phyloP scores from a whole-genome alignment of 2,329 filamentous ascomycete genomes.

The Pseudopyricularia javanii region DNA sequence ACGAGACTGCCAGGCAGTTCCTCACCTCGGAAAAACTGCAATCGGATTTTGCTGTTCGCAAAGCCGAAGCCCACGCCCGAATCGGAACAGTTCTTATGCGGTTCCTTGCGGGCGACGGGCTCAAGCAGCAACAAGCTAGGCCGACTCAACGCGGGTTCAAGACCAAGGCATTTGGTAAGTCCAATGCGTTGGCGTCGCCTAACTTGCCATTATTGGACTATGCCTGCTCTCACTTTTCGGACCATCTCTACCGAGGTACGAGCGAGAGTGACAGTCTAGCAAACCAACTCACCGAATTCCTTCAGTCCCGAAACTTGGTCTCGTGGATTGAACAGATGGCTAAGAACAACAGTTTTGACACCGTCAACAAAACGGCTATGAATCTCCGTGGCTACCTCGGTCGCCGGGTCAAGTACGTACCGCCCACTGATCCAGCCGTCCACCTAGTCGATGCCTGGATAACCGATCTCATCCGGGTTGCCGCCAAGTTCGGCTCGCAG shows the following conservation, averaged over 20 bases:
- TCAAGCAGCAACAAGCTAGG: constrained; percentile 5
- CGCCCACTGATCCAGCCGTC: constrained; percentile 10
- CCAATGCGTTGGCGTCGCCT: constrained; percentile 5
- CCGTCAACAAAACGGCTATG: constrained; percentile 14
- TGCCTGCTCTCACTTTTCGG: constrained; percentile 15
- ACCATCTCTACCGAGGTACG: constrained; percentile 17
- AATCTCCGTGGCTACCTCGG: constrained; percentile 17
- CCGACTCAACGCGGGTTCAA: constrained; percentile 10
- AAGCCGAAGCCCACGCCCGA: constrained; percentile 9
- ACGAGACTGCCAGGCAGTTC: constrained; percentile 18
- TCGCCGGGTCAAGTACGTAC: constrained; percentile 10
- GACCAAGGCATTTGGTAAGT: constrained; percentile 4
- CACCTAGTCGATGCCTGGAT: constrained; percentile 16
- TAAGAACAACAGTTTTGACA: constrained; percentile 9
- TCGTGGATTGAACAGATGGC: constrained; percentile 19
- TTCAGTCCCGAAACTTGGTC: constrained; percentile 27
- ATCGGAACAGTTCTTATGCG: constrained; percentile 17
- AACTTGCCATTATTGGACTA: constrained; percentile 7
- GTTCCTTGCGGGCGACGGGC: constrained; percentile 10
- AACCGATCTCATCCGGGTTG: constrained; percentile 17
- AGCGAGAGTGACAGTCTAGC: constrained; percentile 17
- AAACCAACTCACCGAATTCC: constrained; percentile 50
- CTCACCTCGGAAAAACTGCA: constrained; percentile 9
- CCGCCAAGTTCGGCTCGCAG: constrained; percentile 17
- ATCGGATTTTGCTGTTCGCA: constrained; percentile 9